Base-by-base conservation (phyloP, 2,329 filamentous ascomycete genomes). In the Fusarium pilosicola region DNA sequence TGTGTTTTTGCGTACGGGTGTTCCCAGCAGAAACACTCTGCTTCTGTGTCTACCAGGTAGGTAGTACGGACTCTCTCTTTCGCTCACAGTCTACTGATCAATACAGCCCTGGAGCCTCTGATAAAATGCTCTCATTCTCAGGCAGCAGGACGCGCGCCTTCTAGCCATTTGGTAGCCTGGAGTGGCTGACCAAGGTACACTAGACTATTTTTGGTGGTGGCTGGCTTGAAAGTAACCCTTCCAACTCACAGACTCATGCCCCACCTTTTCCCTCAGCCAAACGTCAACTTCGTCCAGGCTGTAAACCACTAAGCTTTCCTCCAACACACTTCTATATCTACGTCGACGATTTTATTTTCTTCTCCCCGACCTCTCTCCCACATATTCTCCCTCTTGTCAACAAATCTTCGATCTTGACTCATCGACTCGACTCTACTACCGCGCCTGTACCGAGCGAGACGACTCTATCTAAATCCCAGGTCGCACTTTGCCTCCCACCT, bases 401-500 rank as follows among this genome's bases (percentile, higher is more conserved):
- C 42, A 54, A 32, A 15, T 38, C 34, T 26, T 42, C 45, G 34
- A 41, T 17, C 57, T 66, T 48, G 60, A 60, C 26, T 46, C 36
- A 46, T 51, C 24, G 44, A 32, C 51, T 52, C 38, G 48, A 52
- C 55, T 65, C 46, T 49, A 17, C 38, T 42, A 32, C 57, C 56
- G 68, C 71, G 63, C 49, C 63, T 49, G 55, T 52, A 65, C 48
- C 51, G 45, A 48, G 46, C 71, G 71, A 68, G 71, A 68, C 56
- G 54, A 48, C 62, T 62, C 49, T 44, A 56, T 70, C 57, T 45
- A 41, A 67, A 67, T 45, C 51, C 56, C 41, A 60, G 48, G 62
- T 69, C 74, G 70, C 68, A 56, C 69, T 70, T 74, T 64, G 61
- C 65, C 71, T 74, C 72, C 65, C 74, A 65, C 69, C 71, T 73